These are phyloP conservation scores for Hanseniaspora uvarum DNA, from an alignment of 1,139 yeast species.

Conservation along the genomic window DNA sequence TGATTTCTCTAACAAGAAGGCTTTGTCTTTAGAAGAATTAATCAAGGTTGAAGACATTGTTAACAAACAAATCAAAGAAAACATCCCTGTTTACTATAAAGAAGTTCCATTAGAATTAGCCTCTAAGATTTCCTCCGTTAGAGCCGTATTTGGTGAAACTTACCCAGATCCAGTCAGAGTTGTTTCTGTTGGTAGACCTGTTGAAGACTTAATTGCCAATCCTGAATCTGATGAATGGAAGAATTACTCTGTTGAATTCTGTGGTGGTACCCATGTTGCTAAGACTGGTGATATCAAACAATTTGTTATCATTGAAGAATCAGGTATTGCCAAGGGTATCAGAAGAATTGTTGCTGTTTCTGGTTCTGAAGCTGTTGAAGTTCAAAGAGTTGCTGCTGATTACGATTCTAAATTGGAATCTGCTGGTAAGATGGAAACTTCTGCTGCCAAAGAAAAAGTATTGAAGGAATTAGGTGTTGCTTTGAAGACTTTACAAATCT, in stretches of 20 bases:
- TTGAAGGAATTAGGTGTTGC: constrained; percentile 77
- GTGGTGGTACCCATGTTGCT: constrained; percentile 97
- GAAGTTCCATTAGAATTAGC: constrained; percentile 72
- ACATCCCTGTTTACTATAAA: constrained; percentile 64
- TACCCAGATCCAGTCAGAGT: constrained; percentile 99
- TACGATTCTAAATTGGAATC: constrained; percentile 52
- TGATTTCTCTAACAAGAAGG: constrained; percentile 88
- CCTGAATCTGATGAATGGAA: constrained; percentile 70
- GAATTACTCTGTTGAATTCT: constrained; percentile 76
- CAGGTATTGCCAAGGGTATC: constrained; percentile 97
- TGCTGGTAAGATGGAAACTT: constrained; percentile 50
- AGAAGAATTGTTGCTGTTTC: constrained; percentile 97
- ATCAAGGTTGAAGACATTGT: constrained; percentile 64
- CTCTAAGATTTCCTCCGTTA: constrained; percentile 64
- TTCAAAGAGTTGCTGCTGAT: constrained; percentile 70
- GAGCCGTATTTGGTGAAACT: constrained; percentile 98
- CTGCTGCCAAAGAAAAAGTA: constrained; percentile 62
- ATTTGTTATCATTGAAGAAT: constrained; percentile 79
- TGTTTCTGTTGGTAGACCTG: constrained; percentile 86
- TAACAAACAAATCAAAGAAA: constrained; percentile 59
- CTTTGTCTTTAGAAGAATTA: constrained; percentile 59
- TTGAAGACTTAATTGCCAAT: constrained; percentile 62
- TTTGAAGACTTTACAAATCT: constrained; percentile 69
- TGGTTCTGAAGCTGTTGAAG: constrained; percentile 81
- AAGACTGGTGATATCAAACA: constrained; percentile 90